These are phyloP conservation scores for Cydonia oblonga DNA, from an alignment of 331 rosid genomes.

Conservation along the genomic window DNA sequence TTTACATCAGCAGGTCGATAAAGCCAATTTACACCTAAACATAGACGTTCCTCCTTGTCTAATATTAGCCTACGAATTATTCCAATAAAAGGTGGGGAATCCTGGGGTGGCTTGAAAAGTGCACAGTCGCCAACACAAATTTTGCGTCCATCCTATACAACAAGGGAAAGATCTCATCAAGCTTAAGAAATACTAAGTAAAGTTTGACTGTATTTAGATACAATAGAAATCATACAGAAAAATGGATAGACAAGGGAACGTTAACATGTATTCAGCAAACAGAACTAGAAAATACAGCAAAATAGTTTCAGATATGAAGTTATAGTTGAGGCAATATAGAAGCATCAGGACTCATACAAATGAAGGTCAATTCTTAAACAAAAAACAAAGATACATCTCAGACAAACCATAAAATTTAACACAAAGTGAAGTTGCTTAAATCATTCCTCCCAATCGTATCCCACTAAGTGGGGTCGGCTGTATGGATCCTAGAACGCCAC, in stretches of 20 bases:
- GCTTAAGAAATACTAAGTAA: background rate
- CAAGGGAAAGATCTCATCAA: background rate
- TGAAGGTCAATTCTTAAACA: background rate
- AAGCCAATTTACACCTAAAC: slow-evolving; percentile 66
- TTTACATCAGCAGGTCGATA: slow-evolving; percentile 68
- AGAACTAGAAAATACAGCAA: background rate
- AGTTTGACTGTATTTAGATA: background rate
- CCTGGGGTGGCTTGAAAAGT: slow-evolving; percentile 50
- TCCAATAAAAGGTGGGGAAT: slow-evolving; percentile 66
- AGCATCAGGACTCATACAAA: background rate
- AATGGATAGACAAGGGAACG: background rate
- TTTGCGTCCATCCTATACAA: slow-evolving; percentile 56
- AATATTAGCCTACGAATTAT: slow-evolving; percentile 42
- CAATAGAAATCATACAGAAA: background rate
- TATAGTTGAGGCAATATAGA: background rate
- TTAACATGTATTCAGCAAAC: background rate
- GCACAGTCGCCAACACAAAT: slow-evolving; percentile 22
- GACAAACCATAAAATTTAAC: background rate
- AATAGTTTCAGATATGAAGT: background rate
- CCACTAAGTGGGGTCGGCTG: too few species aligned
- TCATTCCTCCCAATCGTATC: background rate
- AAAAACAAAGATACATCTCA: too few species aligned
- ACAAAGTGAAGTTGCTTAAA: background rate
- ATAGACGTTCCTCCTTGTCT: slow-evolving; percentile 34
- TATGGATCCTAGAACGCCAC: too few species aligned